phyloP scores from a whole-genome alignment of 768 basidiomycete species.

The Lentinula edodes region DNA sequence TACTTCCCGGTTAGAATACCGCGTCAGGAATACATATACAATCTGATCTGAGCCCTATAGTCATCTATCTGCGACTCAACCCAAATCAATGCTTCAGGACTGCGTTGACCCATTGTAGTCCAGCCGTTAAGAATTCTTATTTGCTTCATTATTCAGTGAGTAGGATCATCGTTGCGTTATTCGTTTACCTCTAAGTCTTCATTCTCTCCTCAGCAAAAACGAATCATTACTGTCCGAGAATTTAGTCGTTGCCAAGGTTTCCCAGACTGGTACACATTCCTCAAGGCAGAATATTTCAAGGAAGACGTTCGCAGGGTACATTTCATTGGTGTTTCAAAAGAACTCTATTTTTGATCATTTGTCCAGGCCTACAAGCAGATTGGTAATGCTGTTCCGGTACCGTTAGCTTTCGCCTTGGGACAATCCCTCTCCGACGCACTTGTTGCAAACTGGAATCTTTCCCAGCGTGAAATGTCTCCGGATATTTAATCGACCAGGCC shows the following conservation, averaged over 20 bases:
- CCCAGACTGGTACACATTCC: slow-evolving; percentile 59
- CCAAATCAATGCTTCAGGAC: slow-evolving; percentile 52
- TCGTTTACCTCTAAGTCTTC: not conserved
- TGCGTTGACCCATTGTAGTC: slow-evolving; percentile 51
- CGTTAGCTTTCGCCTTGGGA: slow-evolving; percentile 61
- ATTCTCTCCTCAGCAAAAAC: slow-evolving; percentile 50
- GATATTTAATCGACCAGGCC: not conserved
- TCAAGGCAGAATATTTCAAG: slow-evolving; percentile 16
- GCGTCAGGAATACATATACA: not conserved
- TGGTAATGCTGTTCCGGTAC: slow-evolving; percentile 76
- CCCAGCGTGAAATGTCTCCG: not conserved
- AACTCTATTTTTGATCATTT: not conserved
- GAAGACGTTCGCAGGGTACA: slow-evolving; percentile 22
- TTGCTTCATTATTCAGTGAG: slow-evolving; percentile 38
- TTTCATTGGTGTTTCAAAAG: slow-evolving; percentile 23
- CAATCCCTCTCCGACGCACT: slow-evolving; percentile 25
- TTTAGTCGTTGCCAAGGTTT: slow-evolving; percentile 76
- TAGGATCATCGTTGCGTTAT: not conserved
- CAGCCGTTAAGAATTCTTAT: slow-evolving; percentile 42
- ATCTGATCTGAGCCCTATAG: slow-evolving; percentile 21
- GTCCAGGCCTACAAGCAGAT: slow-evolving; percentile 69
- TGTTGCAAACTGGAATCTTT: not conserved
- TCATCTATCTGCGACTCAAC: slow-evolving; percentile 52
- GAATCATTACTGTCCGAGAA: slow-evolving; percentile 62
- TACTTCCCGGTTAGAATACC: not conserved